Evolutionary conservation across 208 protist species (phyloP).

Genomic region (Lotmaria passim): DNA sequence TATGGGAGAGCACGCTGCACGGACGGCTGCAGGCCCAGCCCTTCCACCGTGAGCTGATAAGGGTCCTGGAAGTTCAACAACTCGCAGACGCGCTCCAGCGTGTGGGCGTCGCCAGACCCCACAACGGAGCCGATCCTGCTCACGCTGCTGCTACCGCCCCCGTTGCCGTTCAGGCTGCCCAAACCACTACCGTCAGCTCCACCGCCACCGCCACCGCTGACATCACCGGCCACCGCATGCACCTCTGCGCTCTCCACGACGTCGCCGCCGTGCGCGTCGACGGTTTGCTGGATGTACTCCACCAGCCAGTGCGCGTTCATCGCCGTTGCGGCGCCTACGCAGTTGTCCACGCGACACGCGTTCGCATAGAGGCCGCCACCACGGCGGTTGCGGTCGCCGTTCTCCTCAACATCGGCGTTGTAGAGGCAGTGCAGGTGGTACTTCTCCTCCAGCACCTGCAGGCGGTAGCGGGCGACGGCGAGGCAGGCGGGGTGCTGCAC

Average conservation of each 20-base stretch:
- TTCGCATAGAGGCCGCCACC: constrained; percentile 89
- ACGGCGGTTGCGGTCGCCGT: constrained; percentile 59
- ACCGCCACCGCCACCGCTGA: constrained; percentile 1
- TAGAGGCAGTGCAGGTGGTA: constrained; percentile 93
- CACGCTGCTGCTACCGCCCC: no score
- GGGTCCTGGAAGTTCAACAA: constrained; percentile 69
- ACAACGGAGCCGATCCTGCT: background rate
- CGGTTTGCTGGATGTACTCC: constrained; percentile 92
- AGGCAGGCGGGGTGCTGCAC: constrained; percentile 64
- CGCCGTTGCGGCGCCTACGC: constrained; percentile 79
- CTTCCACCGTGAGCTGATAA: constrained; percentile 91
- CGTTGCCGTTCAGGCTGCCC: constrained; percentile 21
- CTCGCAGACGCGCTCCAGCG: constrained; percentile 63
- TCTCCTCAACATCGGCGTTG: constrained; percentile 83
- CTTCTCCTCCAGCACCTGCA: constrained; percentile 93
- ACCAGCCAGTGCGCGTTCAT: constrained; percentile 92
- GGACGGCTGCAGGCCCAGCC: constrained; percentile 91
- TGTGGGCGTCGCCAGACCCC: constrained; percentile 35
- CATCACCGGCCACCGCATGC: background rate
- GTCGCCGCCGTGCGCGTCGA: constrained; percentile 83
- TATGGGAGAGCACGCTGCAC: constrained; percentile 46
- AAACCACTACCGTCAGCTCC: constrained; percentile 7
- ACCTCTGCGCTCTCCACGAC: constrained; percentile 40
- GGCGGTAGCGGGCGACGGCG: constrained; percentile 64
- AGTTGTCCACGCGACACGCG: constrained; percentile 94